These are phyloP conservation scores for Anaeromyces robustus DNA, from an alignment of 192 early-diverging fungal genomes.

Conservation along the genomic window DNA sequence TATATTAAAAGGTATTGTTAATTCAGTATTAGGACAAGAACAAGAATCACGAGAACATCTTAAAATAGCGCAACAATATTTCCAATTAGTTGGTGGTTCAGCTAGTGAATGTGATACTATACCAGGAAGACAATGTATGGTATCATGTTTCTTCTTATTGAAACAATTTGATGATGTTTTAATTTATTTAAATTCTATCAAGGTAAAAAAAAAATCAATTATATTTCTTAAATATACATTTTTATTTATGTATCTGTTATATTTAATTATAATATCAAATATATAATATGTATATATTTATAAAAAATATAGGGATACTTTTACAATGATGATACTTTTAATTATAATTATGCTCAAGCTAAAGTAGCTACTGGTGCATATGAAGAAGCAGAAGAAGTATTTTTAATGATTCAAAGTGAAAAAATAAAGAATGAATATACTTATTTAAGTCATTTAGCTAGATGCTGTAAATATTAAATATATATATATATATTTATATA, in stretches of 20 bases:
- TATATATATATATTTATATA: constrained; percentile 2
- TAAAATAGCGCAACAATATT: constrained; percentile 47
- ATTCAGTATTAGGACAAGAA: constrained; percentile 39
- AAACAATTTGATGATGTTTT: constrained; percentile 49
- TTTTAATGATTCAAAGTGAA: constrained; percentile 37
- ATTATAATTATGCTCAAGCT: constrained; percentile 44
- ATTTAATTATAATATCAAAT: too few species aligned
- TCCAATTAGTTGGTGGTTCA: constrained; percentile 39
- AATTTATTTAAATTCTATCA: constrained; percentile 45
- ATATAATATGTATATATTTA: too few species aligned
- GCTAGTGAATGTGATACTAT: constrained; percentile 48
- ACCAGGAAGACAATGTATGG: constrained; percentile 46
- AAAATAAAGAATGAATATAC: constrained; percentile 39
- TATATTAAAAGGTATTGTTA: constrained; percentile 46
- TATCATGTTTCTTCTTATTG: constrained; percentile 39
- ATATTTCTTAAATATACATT: too few species aligned
- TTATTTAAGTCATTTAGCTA: constrained; percentile 35
- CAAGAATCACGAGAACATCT: constrained; percentile 43
- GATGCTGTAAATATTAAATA: constrained; percentile 28
- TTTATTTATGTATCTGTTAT: too few species aligned
- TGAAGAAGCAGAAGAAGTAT: constrained; percentile 41
- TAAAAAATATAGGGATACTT: constrained; percentile 28
- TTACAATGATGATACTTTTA: constrained; percentile 52
- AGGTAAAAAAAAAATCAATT: too few species aligned
- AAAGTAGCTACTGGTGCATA: constrained; percentile 38